phyloP scores from a whole-genome alignment of 768 basidiomycete species.

The Boletus fagicola region DNA sequence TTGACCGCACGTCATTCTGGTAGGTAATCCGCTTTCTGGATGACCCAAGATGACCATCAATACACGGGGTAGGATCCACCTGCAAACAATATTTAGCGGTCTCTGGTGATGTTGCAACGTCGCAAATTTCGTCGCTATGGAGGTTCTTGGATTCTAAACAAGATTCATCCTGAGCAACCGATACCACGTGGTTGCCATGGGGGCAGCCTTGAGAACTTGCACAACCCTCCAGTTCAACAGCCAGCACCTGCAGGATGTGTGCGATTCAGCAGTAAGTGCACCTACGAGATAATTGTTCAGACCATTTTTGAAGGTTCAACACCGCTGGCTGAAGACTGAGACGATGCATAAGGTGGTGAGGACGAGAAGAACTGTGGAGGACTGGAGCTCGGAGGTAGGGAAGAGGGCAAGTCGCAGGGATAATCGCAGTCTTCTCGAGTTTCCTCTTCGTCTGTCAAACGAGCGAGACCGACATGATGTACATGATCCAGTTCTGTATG shows the following conservation, averaged over 20 bases:
- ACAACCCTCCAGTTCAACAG: neutral
- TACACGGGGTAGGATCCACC: neutral
- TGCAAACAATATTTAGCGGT: neutral
- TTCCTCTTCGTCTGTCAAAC: conserved; percentile 3
- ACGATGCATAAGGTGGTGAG: conserved; percentile 40
- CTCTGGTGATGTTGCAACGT: neutral
- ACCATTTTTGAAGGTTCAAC: conserved; percentile 18
- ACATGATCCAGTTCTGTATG: neutral
- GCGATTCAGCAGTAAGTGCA: neutral
- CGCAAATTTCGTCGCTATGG: neutral
- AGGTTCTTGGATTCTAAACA: neutral
- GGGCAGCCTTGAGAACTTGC: neutral
- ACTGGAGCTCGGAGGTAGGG: conserved; percentile 46
- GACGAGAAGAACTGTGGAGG: conserved; percentile 44
- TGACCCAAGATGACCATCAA: neutral
- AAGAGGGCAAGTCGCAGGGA: conserved; percentile 17
- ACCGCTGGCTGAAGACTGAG: conserved; percentile 28
- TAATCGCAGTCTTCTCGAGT: conserved; percentile 2
- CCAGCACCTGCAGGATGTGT: conserved; percentile 1
- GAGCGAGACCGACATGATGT: neutral
- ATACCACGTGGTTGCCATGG: neutral
- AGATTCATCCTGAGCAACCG: neutral
- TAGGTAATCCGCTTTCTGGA: conserved; percentile 10
- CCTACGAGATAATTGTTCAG: neutral
- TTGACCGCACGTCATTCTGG: conserved; percentile 15